phyloP scores from a whole-genome alignment of 371 early-diverging fungal species.

The Mycotypha africana region DNA sequence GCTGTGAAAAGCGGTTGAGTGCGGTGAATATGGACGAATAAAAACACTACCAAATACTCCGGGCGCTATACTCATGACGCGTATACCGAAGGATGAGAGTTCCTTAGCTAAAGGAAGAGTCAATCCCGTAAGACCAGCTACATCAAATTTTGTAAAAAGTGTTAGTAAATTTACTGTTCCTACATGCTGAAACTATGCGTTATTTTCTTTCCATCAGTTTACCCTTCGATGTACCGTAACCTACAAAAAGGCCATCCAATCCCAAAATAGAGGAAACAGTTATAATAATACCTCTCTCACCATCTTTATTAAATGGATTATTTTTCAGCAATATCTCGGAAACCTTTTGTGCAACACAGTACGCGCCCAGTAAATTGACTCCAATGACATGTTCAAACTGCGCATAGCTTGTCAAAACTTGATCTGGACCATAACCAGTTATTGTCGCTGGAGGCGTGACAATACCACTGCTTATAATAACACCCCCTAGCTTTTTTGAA shows the following conservation, averaged over 20 bases:
- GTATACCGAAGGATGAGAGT: constrained; percentile 45
- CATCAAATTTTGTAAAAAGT: too few relatives aligned
- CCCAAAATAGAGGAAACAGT: constrained; percentile 52
- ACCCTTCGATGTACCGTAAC: constrained; percentile 56
- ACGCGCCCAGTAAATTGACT: constrained; percentile 55
- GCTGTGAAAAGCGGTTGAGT: too few relatives aligned
- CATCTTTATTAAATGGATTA: constrained; percentile 33
- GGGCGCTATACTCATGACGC: constrained; percentile 57
- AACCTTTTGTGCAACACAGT: constrained; percentile 54
- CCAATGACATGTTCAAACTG: constrained; percentile 45
- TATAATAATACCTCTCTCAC: constrained; percentile 55
- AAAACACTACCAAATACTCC: constrained; percentile 47
- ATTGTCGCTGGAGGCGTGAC: constrained; percentile 19
- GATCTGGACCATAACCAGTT: constrained; percentile 29
- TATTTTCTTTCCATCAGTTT: neutral
- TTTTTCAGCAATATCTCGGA: constrained; percentile 39
- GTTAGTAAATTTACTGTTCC: too few relatives aligned
- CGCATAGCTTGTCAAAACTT: constrained; percentile 35
- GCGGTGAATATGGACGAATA: neutral
- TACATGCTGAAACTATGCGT: neutral
- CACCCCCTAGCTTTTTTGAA: constrained; percentile 27
- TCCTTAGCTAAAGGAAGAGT: constrained; percentile 60
- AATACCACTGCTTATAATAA: constrained; percentile 48
- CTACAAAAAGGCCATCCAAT: constrained; percentile 46
- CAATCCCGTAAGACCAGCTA: constrained; percentile 51